These are phyloP conservation scores for Zelonia costaricensis DNA, from an alignment of 208 protist species.

Conservation along the genomic window DNA sequence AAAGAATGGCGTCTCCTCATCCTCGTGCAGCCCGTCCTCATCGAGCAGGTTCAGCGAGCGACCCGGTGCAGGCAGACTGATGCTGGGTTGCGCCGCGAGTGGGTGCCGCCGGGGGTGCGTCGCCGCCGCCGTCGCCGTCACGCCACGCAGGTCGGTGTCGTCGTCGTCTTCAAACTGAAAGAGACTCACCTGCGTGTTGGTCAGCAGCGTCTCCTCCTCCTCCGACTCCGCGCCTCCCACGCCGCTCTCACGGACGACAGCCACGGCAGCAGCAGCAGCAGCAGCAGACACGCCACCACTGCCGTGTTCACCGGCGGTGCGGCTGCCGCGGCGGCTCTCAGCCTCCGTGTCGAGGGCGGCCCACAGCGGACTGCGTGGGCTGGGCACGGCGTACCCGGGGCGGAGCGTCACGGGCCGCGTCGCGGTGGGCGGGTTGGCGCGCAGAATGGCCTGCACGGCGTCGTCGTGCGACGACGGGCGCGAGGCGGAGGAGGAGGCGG, in stretches of 20 bases:
- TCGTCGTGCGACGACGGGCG: slow-evolving; percentile 27
- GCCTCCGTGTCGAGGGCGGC: slow-evolving; percentile 28
- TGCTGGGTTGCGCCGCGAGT: no score
- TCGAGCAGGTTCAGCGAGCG: slow-evolving; percentile 34
- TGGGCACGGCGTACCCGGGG: slow-evolving; percentile 50
- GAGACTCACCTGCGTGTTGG: slow-evolving; percentile 25
- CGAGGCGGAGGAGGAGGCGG: slow-evolving; percentile 16
- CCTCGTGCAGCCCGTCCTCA: slow-evolving; percentile 25
- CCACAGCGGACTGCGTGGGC: slow-evolving; percentile 69
- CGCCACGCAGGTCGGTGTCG: not conserved
- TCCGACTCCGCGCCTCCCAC: no score
- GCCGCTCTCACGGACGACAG: no score
- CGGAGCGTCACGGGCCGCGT: slow-evolving; percentile 45
- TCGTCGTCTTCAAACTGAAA: slow-evolving; percentile 26
- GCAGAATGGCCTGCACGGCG: slow-evolving; percentile 38
- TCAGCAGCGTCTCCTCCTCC: slow-evolving; percentile 7
- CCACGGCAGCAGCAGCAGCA: no score
- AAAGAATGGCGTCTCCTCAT: slow-evolving; percentile 25
- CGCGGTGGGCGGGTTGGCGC: slow-evolving; percentile 53
- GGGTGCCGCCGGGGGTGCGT: no score
- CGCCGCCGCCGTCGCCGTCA: not conserved
- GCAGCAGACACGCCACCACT: no score
- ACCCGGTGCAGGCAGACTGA: slow-evolving; percentile 20
- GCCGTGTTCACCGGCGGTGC: not conserved
- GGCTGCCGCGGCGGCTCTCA: slow-evolving; percentile 3